Base-by-base conservation (phyloP, 1,139 yeast species). In the Yamadazyma conglobata region DNA sequence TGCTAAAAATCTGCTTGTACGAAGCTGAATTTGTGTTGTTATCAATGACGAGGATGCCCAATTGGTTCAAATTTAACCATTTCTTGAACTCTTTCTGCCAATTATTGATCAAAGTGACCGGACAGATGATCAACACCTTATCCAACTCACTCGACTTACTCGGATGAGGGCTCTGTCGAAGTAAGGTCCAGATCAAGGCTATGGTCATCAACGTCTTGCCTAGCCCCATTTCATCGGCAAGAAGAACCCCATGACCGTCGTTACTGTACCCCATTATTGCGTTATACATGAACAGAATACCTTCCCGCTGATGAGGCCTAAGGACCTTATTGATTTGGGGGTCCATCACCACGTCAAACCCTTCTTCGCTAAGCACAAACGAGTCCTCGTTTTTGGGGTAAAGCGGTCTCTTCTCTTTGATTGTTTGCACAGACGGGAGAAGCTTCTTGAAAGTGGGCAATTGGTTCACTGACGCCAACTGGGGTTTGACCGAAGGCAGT, bases 221-320 rank as follows among this genome's bases (percentile, higher is more conserved):
- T 15, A 91, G 64, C 0, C 98, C 98, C 98, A 91, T 91, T 50
- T 91, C 97, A 54, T 91, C 98, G 0, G 98, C 98, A 29, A 91
- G 56, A 6, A 91, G 60, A 3, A 93, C 91, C 0, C 98, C 97
- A 28, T 61, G 52, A 3, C 81, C 85, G n/a, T 60, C 52, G 18
- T 57, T 56, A 15, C 68, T 60, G 37, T 69, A 58, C 0, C 95
- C 94, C 79, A 83, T 75, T 2, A 88, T 70, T 45, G 95, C 86
- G 34, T 84, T 84, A 47, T 87, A 86, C 46, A 91, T 60, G 48
- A 91, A 91, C 31, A 57, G 55, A 0, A 89, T 84, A 1, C 96
- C 98, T 43, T 82, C 91, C 9, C 73, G 54, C 50, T 91, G 98
- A 56, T 91, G 98, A 0, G 87, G 83, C 19, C 97, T 68, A 14